A percentile compares a stretch with the other conserved stretches of the same genome.
Conservation (phyloP, 208 protist species). For the Trypanosoma congolense region DNA sequence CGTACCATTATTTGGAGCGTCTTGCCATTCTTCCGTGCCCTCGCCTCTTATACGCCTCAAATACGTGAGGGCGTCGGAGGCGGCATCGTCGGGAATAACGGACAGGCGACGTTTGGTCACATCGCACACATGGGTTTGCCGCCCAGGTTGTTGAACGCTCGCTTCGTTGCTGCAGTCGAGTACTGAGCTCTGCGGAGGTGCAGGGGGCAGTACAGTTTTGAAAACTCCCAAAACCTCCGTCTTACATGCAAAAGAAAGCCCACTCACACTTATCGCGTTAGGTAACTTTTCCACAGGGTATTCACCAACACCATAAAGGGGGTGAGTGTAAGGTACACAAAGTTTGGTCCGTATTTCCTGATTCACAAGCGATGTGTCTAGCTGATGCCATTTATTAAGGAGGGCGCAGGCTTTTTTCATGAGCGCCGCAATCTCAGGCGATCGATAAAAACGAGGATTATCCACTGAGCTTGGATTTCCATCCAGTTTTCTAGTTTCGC, state of each 20-base stretch:
- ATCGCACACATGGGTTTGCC: neutral
- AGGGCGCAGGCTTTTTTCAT: conserved; percentile 1
- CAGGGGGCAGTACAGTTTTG: conserved; percentile 8
- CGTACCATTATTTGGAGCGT: neutral
- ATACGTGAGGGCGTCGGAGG: neutral
- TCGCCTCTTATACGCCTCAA: neutral
- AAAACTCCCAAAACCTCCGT: conserved; percentile 18
- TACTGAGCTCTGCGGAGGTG: neutral
- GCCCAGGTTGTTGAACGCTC: neutral
- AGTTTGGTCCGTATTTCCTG: too few species aligned
- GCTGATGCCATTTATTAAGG: too few species aligned
- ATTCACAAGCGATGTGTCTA: too few species aligned
- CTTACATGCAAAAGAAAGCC: neutral
- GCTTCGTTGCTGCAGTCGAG: neutral
- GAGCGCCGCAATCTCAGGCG: neutral
- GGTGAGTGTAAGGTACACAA: too few species aligned
- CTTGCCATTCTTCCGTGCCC: neutral
- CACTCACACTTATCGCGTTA: neutral
- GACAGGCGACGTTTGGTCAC: neutral
- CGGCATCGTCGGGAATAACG: conserved; percentile 18
- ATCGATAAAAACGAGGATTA: neutral
- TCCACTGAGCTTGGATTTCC: too few species aligned
- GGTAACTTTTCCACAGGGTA: neutral
- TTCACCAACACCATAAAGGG: too few species aligned
- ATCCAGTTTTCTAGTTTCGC: neutral